Conservation (phyloP, 2,329 filamentous ascomycete species). For the Beauveria sp. region DNA sequence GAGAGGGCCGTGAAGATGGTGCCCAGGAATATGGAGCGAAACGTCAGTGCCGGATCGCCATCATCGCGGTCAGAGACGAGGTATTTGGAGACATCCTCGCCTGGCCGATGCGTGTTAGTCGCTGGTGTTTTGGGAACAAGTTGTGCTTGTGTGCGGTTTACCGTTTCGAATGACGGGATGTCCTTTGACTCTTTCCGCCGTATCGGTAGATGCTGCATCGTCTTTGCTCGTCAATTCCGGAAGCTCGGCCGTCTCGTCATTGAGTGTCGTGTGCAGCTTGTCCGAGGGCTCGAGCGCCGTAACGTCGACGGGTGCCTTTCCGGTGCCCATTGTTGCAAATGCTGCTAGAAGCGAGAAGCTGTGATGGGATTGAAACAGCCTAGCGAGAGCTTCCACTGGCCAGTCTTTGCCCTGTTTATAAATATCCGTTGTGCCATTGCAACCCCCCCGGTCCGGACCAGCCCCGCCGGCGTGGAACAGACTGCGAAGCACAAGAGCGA, state of each 20-base stretch:
- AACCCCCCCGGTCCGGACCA: neutral
- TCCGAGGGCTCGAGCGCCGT: neutral
- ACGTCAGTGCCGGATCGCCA: slow-evolving; percentile 16
- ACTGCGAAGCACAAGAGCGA: neutral
- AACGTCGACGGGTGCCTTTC: neutral
- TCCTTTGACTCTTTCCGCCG: slow-evolving; percentile 5
- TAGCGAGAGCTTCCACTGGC: neutral
- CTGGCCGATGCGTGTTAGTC: neutral
- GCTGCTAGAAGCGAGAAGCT: neutral
- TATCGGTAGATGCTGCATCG: neutral
- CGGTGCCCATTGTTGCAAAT: neutral
- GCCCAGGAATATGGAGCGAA: slow-evolving; percentile 16
- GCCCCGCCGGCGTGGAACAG: no score
- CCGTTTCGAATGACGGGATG: slow-evolving; percentile 13
- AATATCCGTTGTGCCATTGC: neutral
- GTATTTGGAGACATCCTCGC: slow-evolving; percentile 16
- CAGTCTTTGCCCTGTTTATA: neutral
- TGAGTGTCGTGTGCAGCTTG: neutral
- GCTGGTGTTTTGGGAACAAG: neutral
- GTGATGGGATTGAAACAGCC: neutral
- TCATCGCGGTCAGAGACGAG: slow-evolving; percentile 16
- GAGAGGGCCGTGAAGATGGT: slow-evolving; percentile 15
- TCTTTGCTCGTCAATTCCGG: neutral
- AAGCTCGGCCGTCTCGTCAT: neutral
- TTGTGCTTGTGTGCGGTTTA: neutral